Percentiles rank a stretch among this genome's conserved stretches.
phyloP scores from a whole-genome alignment of 371 early-diverging fungal genomes.

The Mortierella sp. region DNA sequence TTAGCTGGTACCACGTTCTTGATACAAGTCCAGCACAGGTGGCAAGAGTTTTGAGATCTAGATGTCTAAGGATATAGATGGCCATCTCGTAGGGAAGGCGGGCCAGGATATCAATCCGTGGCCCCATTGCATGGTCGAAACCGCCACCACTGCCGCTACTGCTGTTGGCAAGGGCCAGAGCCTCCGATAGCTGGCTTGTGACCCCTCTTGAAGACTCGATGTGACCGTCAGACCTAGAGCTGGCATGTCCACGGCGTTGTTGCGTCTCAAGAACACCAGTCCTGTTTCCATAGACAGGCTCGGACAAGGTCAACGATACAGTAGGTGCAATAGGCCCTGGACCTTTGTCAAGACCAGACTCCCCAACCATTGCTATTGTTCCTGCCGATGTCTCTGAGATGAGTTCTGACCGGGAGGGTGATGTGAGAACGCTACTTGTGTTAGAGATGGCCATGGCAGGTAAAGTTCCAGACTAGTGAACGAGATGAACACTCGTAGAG shows the following conservation, averaged over 20 bases:
- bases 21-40: conserved; percentile 58
- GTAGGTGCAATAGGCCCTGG: not conserved
- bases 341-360: not conserved
- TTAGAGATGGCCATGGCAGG: not conserved
- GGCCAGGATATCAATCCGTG: conserved; percentile 61
- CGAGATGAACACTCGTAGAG: too few species aligned
- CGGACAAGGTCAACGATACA: too few species aligned
- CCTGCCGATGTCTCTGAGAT: not conserved
- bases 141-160: too few species aligned
- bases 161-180: too few species aligned
- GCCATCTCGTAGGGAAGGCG: conserved; percentile 68
- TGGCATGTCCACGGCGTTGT: not conserved
- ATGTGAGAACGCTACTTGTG: too few species aligned
- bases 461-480: not conserved
- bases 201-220: too few species aligned
- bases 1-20: conserved; percentile 61
- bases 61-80: conserved; percentile 57
- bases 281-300: too few species aligned
- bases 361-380: too few species aligned
- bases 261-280: too few species aligned
- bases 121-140: conserved; percentile 6
- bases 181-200: too few species aligned
- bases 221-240: too few species aligned
- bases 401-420: too few species aligned
- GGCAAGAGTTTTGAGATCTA: conserved; percentile 57